Conservation (phyloP, 1,139 yeast genomes). For the Schwanniomyces etchellsii region DNA sequence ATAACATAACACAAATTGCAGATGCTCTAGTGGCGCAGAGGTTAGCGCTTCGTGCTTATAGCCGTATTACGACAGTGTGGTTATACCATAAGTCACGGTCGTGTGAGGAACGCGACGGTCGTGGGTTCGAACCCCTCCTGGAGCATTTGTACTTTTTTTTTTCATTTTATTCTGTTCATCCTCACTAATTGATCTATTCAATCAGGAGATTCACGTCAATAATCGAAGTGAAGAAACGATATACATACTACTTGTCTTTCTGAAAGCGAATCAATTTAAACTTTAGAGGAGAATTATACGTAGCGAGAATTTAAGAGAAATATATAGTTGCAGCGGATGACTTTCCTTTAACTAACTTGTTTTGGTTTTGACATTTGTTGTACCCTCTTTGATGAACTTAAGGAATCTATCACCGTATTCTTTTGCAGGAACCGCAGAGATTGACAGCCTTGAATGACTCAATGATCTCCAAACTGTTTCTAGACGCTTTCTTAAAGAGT, state of each 20-base stretch:
- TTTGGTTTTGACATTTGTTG: constrained; percentile 7
- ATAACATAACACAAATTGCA: not conserved
- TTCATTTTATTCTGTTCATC: constrained; percentile 5
- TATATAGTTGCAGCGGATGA: too few species aligned
- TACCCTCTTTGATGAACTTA: constrained; percentile 53
- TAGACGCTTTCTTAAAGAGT: constrained; percentile 66
- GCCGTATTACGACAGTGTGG: constrained; percentile 44
- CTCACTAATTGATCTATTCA: not conserved
- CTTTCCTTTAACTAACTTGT: too few species aligned
- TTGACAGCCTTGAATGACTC: constrained; percentile 59
- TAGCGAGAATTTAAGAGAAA: too few species aligned
- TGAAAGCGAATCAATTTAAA: not conserved
- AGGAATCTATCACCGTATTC: constrained; percentile 89
- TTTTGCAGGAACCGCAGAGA: constrained; percentile 84
- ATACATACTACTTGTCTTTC: not conserved
- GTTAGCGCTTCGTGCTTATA: constrained; percentile 54
- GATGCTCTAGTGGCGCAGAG: constrained; percentile 51
- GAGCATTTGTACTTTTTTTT: constrained; percentile 42
- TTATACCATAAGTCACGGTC: constrained; percentile 50
- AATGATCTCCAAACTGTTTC: constrained; percentile 87
- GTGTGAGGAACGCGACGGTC: constrained; percentile 57
- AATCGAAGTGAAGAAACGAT: not conserved
- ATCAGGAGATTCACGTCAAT: not conserved
- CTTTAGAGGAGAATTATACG: too few species aligned
- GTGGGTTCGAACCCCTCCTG: constrained; percentile 55